Base-by-base conservation (phyloP, 768 basidiomycete species). In the Crucibulum laeve region DNA sequence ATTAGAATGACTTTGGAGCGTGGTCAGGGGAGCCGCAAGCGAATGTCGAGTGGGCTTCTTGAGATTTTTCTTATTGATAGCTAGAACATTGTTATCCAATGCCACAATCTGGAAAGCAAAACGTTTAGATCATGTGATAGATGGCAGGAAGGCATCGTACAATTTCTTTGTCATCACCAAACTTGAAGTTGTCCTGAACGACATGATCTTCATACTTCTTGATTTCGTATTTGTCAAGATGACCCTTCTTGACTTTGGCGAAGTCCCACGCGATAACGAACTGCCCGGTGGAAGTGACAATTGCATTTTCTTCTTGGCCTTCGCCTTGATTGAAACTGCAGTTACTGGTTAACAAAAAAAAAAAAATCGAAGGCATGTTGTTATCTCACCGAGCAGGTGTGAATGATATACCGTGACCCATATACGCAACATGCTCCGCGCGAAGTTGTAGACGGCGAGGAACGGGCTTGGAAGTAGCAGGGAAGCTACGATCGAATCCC, bases 191-290 rank as follows among this genome's bases (percentile, higher is more conserved):
- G 63, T 99, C 96, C 51, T 96, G 94, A 0, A 98, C 93, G 45
- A 98, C 93, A 36, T 79, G 74, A 54, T 95, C 92, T 55, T 92
- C 87, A 60, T 96, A 97, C 61, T 86, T 86, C 77, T 94, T 93
- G 71, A 98, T 94, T 56, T 95, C 91, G 57, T 97, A 98, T 61
- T 87, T 87, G 64, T 92, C 90, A 33, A 87, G 73, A 39, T 80
- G 77, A 42, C 96, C 96, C 64, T 84, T 84, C 76, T 95, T 97
- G 50, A 98, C 89, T 58, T 94, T 92, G 35, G 76, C 79, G 61
- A 99, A 95, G 78, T 98, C 94, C 94, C 94, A 99, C 4, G 92
- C 93, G 56, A 97, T 77, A 45, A 97, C 88, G 53, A 80, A 97
- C 58, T 83, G 80, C 15, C 95, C 95, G 0, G 85, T 93, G 11